Percentiles rank a stretch among this genome's conserved stretches.
Conservation (phyloP, 495 filamentous ascomycete genomes). For the Trypethelium eluteriae region DNA sequence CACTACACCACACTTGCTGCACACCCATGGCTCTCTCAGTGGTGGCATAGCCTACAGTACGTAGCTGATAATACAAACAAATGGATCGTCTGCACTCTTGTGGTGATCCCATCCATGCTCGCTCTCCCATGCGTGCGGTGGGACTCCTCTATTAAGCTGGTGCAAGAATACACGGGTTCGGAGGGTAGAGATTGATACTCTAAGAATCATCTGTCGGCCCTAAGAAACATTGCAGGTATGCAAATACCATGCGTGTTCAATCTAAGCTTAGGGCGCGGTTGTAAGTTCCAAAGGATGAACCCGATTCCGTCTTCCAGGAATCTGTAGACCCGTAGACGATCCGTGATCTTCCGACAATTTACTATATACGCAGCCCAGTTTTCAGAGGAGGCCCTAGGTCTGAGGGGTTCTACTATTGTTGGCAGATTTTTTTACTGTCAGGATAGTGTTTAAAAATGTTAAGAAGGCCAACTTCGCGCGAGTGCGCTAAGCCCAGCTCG, state of each 20-base stretch:
- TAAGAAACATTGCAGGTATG: neutral
- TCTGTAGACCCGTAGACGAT: no score
- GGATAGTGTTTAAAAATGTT: no score
- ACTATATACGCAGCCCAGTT: no score
- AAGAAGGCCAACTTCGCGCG: no score
- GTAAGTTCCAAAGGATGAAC: neutral
- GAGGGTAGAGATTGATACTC: neutral
- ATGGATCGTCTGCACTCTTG: neutral
- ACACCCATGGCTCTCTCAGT: neutral
- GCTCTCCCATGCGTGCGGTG: neutral
- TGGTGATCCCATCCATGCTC: neutral
- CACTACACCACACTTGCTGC: neutral
- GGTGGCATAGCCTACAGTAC: neutral
- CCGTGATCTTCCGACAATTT: no score
- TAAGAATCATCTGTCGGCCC: neutral
- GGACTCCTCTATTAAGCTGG: neutral
- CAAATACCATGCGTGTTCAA: neutral
- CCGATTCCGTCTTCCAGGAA: no score
- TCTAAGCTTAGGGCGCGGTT: neutral
- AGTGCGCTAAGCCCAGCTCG: neutral
- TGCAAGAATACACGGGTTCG: neutral
- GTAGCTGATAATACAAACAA: constrained; percentile 7
- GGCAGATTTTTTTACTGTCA: no score
- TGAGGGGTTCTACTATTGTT: no score
- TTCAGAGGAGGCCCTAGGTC: no score